Base-by-base conservation (phyloP, 2,329 filamentous ascomycete genomes). In the Diaporthe sp. region DNA sequence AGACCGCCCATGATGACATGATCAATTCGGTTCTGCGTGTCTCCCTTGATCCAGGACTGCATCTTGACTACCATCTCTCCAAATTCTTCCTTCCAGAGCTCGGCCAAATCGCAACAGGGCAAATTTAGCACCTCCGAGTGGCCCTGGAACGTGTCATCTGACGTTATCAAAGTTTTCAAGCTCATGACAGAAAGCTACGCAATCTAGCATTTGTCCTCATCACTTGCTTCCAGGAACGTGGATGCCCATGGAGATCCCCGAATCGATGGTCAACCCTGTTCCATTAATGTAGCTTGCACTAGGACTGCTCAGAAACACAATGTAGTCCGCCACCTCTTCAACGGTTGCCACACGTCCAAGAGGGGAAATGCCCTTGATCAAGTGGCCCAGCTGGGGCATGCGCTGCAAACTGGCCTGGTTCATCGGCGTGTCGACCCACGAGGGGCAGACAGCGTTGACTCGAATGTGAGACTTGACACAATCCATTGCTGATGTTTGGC, bases 381-480 rank as follows among this genome's bases (percentile, higher is more conserved):
- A 19, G 5, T 42, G 17, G 2, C 28, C 66, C 13, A 42, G 35
- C 17, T 33, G 38, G 9, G 50, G 66, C 66, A 54, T 17, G 25
- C 25, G 25, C n/a, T 55, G 33, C 8, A 55, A 33, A 8, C 25
- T 30, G 15, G 25, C 66, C 5, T 38, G 35, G 35, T 38, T 38
- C 35, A 38, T 38, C 35, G 35, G 35, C 35, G 35, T 38, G 35
- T 38, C 78, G 3, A 78, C 77, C 78, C 80, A 83, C 0, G 78
- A 76, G 0, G 82, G 82, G 47, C 82, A 77, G 10, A 38, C 35
- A 38, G 35, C 5, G 10, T 38, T 38, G 5, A 38, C 35, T 10
- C 35, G 35, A 42, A 83, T 82, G 0, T 73, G 75, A 40, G 79
- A 78, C 38, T 82, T 79, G 33, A 69, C n/a, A 25, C 12, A 82